These are phyloP conservation scores for Puya raimondii DNA, from an alignment of 176 grass and related monocot genomes.

Conservation along the genomic window DNA sequence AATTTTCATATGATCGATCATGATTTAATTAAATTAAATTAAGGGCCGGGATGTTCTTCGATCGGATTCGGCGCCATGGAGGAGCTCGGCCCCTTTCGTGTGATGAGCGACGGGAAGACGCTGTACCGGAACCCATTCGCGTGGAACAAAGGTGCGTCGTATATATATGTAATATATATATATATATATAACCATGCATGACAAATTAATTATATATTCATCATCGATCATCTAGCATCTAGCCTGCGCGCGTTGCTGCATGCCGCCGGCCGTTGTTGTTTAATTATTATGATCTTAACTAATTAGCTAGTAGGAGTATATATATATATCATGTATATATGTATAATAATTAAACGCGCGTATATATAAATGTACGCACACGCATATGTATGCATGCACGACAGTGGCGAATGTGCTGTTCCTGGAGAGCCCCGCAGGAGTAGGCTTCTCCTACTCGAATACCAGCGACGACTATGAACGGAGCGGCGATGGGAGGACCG, in stretches of 20 bases:
- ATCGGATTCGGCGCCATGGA: conserved; percentile 87
- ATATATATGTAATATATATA: no score
- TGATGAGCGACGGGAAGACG: conserved; percentile 71
- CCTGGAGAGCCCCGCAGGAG: conserved; percentile 86
- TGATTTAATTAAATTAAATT: not conserved
- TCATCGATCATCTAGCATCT: no score
- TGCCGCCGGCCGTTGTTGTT: no score
- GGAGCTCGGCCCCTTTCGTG: conserved; percentile 84
- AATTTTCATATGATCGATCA: not conserved
- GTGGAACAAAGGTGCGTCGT: conserved; percentile 52
- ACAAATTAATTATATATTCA: no score
- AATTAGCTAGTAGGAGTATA: no score
- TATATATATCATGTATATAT: no score
- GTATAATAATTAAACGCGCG: not conserved
- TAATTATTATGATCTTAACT: no score
- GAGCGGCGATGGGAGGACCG: conserved; percentile 56
- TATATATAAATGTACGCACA: not conserved
- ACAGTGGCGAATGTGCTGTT: conserved; percentile 77
- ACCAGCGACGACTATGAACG: conserved; percentile 59
- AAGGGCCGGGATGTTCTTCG: conserved; percentile 80
- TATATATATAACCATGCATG: no score
- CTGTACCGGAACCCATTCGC: conserved; percentile 69
- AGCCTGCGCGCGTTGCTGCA: no score
- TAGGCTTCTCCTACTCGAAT: conserved; percentile 95
- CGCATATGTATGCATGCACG: no score